Conservation (phyloP, 495 filamentous ascomycete species). For the Elaphomyces granulatus region DNA sequence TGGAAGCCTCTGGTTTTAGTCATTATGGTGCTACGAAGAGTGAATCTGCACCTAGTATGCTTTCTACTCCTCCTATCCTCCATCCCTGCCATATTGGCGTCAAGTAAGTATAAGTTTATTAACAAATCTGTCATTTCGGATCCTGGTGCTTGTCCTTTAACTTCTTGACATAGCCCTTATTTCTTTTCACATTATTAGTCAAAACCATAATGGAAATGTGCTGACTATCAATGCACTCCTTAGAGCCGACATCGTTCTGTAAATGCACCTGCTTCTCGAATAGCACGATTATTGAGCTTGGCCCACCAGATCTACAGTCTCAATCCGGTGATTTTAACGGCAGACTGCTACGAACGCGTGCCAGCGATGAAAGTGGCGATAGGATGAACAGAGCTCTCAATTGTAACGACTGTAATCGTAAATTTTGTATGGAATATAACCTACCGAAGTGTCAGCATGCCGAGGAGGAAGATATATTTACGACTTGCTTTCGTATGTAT, state of each 20-base stretch:
- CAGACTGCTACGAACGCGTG: constrained; percentile 2
- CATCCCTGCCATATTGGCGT: too few relatives aligned
- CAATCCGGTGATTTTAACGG: constrained; percentile 10
- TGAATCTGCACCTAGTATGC: too few relatives aligned
- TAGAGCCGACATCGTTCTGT: constrained; percentile 74
- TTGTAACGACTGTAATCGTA: constrained; percentile 81
- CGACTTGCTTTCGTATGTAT: constrained; percentile 71
- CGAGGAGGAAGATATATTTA: constrained; percentile 75
- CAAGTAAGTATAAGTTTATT: too few relatives aligned
- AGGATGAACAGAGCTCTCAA: constrained; percentile 21
- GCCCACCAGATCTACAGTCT: constrained; percentile 42
- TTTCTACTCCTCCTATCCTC: too few relatives aligned
- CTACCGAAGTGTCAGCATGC: constrained; percentile 75
- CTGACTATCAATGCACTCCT: too few relatives aligned
- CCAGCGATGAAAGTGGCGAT: constrained; percentile 1
- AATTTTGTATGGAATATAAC: constrained; percentile 75
- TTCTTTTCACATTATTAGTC: too few relatives aligned
- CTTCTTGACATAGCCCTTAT: too few relatives aligned
- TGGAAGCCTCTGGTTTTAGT: too few relatives aligned
- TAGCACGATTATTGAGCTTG: constrained; percentile 60
- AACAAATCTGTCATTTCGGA: too few relatives aligned
- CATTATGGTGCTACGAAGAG: too few relatives aligned
- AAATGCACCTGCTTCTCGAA: constrained; percentile 95
- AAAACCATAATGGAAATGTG: too few relatives aligned
- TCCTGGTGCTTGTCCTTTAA: too few relatives aligned